phyloP scores from a whole-genome alignment of 31 red algal species.

The Odonthalia washingtoniensis region DNA sequence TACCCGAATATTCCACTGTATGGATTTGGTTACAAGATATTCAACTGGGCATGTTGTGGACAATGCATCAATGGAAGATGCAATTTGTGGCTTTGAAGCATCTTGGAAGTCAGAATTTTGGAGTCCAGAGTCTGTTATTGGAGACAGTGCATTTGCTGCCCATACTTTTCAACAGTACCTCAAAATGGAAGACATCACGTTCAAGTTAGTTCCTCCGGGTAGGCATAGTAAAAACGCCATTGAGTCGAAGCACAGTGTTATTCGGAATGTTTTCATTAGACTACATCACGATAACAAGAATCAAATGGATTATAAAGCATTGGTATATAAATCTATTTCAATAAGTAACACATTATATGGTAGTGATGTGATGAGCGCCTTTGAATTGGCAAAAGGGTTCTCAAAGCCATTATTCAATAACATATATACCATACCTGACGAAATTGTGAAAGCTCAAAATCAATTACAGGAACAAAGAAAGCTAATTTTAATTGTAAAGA shows the following conservation, averaged over 20 bases:
- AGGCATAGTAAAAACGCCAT: constrained; percentile 2
- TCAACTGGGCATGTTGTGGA: no score
- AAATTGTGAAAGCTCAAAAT: constrained; percentile 3
- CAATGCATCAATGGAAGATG: no score
- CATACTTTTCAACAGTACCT: not conserved
- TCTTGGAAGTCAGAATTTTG: no score
- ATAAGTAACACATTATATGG: not conserved
- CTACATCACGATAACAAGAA: not conserved
- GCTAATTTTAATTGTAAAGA: no score
- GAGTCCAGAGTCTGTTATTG: not conserved
- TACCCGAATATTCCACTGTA: not conserved
- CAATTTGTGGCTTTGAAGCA: no score
- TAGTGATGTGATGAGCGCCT: not conserved
- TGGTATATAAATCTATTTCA: not conserved
- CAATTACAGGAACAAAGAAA: not conserved
- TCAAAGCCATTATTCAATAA: not conserved
- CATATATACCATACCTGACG: not conserved
- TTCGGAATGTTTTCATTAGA: not conserved
- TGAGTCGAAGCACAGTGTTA: not conserved
- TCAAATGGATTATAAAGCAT: not conserved
- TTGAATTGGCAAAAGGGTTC: not conserved
- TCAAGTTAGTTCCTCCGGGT: not conserved
- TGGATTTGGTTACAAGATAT: constrained; percentile 11
- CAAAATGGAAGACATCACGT: not conserved
- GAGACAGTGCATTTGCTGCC: not conserved